Conservation (phyloP, 1,284 basidiomycete genomes). For the Papiliotrema laurentii region DNA sequence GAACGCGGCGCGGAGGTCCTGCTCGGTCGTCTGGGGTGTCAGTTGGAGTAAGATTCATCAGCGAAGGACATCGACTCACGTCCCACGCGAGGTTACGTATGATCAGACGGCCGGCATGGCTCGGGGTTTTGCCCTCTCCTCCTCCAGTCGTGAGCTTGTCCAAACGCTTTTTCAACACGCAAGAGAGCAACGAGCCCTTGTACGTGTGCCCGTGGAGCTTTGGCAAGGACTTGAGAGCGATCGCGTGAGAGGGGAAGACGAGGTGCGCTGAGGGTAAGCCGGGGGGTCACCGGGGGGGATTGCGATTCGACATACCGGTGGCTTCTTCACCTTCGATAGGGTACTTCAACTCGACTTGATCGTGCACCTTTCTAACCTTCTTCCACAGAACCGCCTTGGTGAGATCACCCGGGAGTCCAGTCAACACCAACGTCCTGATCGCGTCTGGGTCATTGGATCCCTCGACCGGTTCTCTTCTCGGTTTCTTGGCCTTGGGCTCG, state of each 20-base stretch:
- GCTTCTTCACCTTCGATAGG: constrained; percentile 55
- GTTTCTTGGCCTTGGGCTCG: constrained; percentile 7
- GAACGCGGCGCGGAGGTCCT: constrained; percentile 83
- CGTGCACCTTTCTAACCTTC: constrained; percentile 69
- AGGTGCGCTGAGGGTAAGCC: constrained; percentile 58
- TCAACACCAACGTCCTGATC: constrained; percentile 72
- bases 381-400: constrained; percentile 80
- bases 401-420: constrained; percentile 64
- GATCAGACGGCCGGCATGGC: constrained; percentile 73
- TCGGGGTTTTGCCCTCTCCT: constrained; percentile 47
- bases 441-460: constrained; percentile 60
- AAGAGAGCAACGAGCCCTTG: constrained; percentile 81
- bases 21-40: constrained; percentile 62
- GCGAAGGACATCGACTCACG: constrained; percentile 28
- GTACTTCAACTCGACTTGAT: constrained; percentile 60
- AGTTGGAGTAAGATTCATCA: constrained; percentile 1
- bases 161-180: constrained; percentile 83
- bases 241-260: constrained; percentile 66
- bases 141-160: constrained; percentile 57
- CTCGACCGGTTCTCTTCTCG: not conserved
- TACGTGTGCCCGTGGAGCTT: constrained; percentile 92
- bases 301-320: constrained; percentile 18
- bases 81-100: constrained; percentile 83
- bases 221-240: constrained; percentile 66
- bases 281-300: not conserved